A percentile compares a stretch with the other conserved stretches of the same genome.
These are phyloP conservation scores for Thelonectria blattea DNA, from an alignment of 2,329 filamentous ascomycete genomes.

Conservation along the genomic window DNA sequence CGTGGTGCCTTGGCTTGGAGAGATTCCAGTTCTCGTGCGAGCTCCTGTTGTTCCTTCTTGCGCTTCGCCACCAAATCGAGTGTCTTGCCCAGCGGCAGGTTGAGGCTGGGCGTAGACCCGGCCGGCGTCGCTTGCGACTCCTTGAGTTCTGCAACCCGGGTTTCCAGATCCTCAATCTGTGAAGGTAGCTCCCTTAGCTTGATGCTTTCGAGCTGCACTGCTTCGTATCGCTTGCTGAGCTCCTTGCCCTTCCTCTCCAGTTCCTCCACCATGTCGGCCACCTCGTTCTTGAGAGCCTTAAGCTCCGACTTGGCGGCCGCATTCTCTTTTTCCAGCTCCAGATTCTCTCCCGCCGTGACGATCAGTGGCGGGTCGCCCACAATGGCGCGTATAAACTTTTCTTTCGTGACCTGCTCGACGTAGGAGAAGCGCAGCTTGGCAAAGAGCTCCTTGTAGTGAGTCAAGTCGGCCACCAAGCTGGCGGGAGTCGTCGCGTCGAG, in stretches of 20 bases:
- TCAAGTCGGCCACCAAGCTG: constrained; percentile 80
- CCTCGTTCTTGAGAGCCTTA: constrained; percentile 80
- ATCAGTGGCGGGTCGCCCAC: constrained; percentile 89
- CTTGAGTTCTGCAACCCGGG: constrained; percentile 53
- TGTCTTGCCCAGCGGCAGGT: constrained; percentile 64
- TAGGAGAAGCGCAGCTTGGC: constrained; percentile 96
- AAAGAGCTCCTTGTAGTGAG: constrained; percentile 94
- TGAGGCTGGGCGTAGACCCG: constrained; percentile 52
- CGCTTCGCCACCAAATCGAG: constrained; percentile 57
- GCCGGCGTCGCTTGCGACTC: constrained; percentile 43
- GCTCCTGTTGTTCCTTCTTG: constrained; percentile 58
- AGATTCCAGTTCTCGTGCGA: constrained; percentile 69
- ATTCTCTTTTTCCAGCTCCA: constrained; percentile 72
- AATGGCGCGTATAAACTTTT: constrained; percentile 93
- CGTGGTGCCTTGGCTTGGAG: constrained; percentile 67
- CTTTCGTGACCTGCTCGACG: constrained; percentile 97
- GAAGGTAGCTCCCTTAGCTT: constrained; percentile 58
- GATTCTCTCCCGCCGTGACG: constrained; percentile 81
- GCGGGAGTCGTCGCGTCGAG: constrained; percentile 74
- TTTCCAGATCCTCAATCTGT: constrained; percentile 56
- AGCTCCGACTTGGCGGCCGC: constrained; percentile 75
- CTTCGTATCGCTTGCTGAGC: constrained; percentile 61
- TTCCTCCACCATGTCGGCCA: constrained; percentile 73
- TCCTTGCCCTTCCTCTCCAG: constrained; percentile 70
- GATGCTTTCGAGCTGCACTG: constrained; percentile 54